Base-by-base conservation (phyloP, 2,329 filamentous ascomycete genomes). In the Venturia nashicola region DNA sequence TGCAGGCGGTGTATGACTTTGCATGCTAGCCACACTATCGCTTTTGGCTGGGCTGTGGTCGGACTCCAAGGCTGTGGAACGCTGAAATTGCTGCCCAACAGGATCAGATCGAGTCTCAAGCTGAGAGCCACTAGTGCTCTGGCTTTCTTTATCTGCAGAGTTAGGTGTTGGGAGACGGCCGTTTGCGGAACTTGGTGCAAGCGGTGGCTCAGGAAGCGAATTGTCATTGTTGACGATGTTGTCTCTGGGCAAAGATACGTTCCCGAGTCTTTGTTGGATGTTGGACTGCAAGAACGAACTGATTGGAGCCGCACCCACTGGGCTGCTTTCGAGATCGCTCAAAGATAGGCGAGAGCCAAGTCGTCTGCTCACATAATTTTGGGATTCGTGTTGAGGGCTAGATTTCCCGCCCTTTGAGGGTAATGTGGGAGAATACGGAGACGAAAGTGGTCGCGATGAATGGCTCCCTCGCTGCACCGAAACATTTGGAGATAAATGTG, bases 161-260 rank as follows among this genome's bases (percentile, higher is more conserved):
- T 61, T 60, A 1, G 62, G 54, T 36, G 62, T 60, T n/a, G 62
- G 62, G 34, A 64, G 55, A 42, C 62, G 62, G 16, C 32, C 20
- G 36, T 60, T 64, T 59, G 62, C 62, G 23, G 62, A 36, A n/a
- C 16, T 32, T 20, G 32, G 39, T 42, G 61, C 39, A 42, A 39
- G 36, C 23, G 44, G 61, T 42, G 42, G 44, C 12, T 20, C 11
- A 34, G 32, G 5, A 23, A 59, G 48, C 18, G 46, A 23, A 23
- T 40, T 32, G n/a, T 39, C 20, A 43, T 46, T 32, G 27, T 43
- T 32, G n/a, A n/a, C 23, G 32, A n/a, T 36, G 1, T 4, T 5
- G 14, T 57, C 39, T 14, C 18, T 8, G 12, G 16, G 36, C 14
- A n/a, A 43, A 23, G 39, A 32, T 16, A 5, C 27, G 8, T 57